Percentiles rank a stretch among this genome's conserved stretches.
These are phyloP conservation scores for Scorias spongiosa DNA, from an alignment of 2,329 filamentous ascomycete genomes.

Conservation along the genomic window DNA sequence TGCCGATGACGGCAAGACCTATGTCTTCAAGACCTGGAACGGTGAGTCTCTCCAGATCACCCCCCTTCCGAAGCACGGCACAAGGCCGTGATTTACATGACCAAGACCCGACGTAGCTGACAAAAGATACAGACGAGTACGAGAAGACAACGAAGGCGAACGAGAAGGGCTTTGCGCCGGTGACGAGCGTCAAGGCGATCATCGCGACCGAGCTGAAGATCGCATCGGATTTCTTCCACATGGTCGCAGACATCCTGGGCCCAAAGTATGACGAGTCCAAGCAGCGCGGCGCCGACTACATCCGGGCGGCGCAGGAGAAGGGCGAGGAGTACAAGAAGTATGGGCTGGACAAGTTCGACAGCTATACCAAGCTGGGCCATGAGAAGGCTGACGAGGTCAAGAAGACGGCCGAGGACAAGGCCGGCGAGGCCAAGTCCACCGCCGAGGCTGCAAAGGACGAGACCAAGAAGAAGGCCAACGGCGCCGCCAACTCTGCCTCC, in stretches of 20 bases:
- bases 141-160: conserved; percentile 20
- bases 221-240: conserved; percentile 18
- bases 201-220: conserved; percentile 21
- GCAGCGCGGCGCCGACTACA: conserved; percentile 18
- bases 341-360: conserved; percentile 14
- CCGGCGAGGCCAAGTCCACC: conserved; percentile 13
- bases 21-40: conserved; percentile 18
- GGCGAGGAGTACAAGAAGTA: conserved; percentile 13
- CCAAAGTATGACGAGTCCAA: conserved; percentile 21
- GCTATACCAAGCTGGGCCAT: conserved; percentile 11
- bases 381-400: conserved; percentile 16
- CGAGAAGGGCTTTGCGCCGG: conserved; percentile 14
- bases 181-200: conserved; percentile 17
- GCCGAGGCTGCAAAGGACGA: conserved; percentile 14
- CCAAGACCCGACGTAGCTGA: no score
- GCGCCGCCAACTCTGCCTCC: background rate
- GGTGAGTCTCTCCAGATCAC: conserved; percentile 8
- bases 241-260: conserved; percentile 17
- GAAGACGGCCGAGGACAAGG: conserved; percentile 13
- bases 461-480: conserved; percentile 12
- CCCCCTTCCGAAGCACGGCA: background rate
- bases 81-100: no score
- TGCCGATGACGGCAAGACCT: conserved; percentile 10
- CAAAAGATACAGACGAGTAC: conserved; percentile 19
- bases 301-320: conserved; percentile 12